Evolutionary conservation across 305 asterid species (phyloP).

Genomic region (Solanum hybrid): DNA sequence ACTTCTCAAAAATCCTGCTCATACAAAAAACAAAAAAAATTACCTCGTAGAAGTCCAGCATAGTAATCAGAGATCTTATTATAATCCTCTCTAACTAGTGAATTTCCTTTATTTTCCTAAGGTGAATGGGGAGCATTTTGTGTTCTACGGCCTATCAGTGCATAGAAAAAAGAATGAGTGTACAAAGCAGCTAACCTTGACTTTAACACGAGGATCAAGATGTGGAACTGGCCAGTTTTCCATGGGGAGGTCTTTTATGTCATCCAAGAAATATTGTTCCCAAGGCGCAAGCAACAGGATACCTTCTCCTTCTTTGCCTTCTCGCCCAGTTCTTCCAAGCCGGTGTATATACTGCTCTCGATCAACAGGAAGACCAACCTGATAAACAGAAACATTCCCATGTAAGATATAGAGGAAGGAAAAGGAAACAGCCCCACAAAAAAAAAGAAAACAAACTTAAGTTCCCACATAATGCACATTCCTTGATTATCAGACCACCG

Average conservation of each 20-base stretch:
- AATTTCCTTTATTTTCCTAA: background rate
- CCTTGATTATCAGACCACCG: background rate
- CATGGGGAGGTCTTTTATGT: slow-evolving; percentile 66
- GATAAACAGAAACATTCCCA: background rate
- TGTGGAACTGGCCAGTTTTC: slow-evolving; percentile 35
- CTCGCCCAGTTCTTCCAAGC: slow-evolving; percentile 87
- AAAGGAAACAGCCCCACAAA: background rate
- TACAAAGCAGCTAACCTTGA: slow-evolving; percentile 33
- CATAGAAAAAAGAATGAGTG: background rate
- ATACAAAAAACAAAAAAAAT: background rate
- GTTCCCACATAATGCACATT: background rate
- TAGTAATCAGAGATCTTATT: background rate
- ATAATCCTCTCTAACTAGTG: background rate
- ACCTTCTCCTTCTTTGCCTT: slow-evolving; percentile 82
- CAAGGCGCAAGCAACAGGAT: slow-evolving; percentile 76
- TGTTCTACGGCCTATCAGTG: background rate
- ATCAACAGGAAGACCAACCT: slow-evolving; percentile 86
- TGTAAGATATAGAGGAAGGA: background rate
- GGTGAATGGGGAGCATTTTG: background rate
- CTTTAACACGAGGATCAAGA: slow-evolving; percentile 34
- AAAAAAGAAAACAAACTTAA: background rate
- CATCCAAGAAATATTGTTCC: slow-evolving; percentile 81
- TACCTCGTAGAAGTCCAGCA: background rate
- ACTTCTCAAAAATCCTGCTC: background rate
- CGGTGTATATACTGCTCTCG: slow-evolving; percentile 82